Percentiles rank a stretch among this genome's conserved stretches.
phyloP scores from a whole-genome alignment of 768 basidiomycete genomes.

The Hygrocybe coccinea region DNA sequence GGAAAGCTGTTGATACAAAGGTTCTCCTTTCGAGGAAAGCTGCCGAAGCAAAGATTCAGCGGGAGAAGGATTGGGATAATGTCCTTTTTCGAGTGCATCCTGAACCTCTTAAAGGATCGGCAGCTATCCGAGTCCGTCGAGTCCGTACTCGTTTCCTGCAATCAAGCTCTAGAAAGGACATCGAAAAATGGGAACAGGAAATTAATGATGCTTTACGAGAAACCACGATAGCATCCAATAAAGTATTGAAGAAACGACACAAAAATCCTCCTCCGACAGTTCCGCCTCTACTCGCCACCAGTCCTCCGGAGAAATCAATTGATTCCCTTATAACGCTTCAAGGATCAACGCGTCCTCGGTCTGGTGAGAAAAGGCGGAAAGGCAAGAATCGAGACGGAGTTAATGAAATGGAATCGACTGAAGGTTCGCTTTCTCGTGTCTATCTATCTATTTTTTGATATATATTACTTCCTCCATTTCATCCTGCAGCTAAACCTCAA shows the following conservation, averaged over 20 bases:
- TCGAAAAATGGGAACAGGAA: slow-evolving; percentile 59
- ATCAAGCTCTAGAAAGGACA: slow-evolving; percentile 46
- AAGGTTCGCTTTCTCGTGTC: neutral
- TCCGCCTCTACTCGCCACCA: slow-evolving; percentile 30
- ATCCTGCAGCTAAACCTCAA: slow-evolving; percentile 1
- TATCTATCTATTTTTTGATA: neutral
- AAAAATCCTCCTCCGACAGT: neutral
- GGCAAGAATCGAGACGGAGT: slow-evolving; percentile 24
- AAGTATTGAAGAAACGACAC: slow-evolving; percentile 32
- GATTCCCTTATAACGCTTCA: slow-evolving; percentile 48
- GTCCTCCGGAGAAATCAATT: slow-evolving; percentile 48
- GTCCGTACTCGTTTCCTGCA: slow-evolving; percentile 57
- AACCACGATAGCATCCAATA: slow-evolving; percentile 45
- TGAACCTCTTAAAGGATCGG: slow-evolving; percentile 43
- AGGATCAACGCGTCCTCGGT: slow-evolving; percentile 38
- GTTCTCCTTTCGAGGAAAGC: slow-evolving; percentile 58
- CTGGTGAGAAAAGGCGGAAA: slow-evolving; percentile 29
- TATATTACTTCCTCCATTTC: neutral
- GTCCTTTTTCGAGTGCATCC: slow-evolving; percentile 55
- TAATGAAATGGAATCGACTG: slow-evolving; percentile 20
- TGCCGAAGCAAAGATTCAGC: slow-evolving; percentile 51
- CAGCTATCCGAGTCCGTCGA: slow-evolving; percentile 47
- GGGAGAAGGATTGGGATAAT: slow-evolving; percentile 62
- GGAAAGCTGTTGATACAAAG: slow-evolving; percentile 42
- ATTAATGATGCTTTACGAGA: slow-evolving; percentile 54